phyloP scores from a whole-genome alignment of 2,329 filamentous ascomycete species.

The Diaporthe ampelina region DNA sequence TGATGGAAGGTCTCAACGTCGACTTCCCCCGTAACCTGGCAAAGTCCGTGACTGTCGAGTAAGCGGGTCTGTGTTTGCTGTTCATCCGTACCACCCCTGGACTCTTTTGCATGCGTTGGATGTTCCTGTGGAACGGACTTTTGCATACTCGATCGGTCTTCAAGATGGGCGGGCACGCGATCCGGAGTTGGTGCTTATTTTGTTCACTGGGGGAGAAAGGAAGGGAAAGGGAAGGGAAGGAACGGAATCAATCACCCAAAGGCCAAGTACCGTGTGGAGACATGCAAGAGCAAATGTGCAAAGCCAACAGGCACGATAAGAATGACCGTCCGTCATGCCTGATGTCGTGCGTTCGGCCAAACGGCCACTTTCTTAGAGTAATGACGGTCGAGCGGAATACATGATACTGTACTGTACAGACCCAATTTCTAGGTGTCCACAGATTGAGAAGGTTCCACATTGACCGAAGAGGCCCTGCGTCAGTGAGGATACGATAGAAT shows the following conservation, averaged over 20 bases:
- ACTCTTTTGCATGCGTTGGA: constrained; percentile 24
- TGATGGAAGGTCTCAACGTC: constrained; percentile 95
- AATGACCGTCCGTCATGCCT: not conserved
- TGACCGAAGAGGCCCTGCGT: too few relatives aligned
- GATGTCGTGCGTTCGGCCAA: not conserved
- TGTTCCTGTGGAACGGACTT: constrained; percentile 4
- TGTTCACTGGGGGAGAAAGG: not conserved
- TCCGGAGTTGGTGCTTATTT: constrained; percentile 26
- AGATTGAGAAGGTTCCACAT: constrained; percentile 2
- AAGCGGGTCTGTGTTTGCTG: constrained; percentile 55
- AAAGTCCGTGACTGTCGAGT: constrained; percentile 99
- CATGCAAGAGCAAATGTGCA: not conserved
- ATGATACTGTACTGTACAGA: constrained; percentile 9
- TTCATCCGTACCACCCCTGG: constrained; percentile 1
- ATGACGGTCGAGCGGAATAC: not conserved
- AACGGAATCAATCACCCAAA: constrained; percentile 4
- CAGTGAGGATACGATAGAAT: too few relatives aligned
- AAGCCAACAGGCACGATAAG: not conserved
- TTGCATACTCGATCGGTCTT: constrained; percentile 33
- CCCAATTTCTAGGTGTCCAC: not conserved
- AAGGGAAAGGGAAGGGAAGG: not conserved
- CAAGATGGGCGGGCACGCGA: constrained; percentile 23
- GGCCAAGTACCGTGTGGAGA: not conserved
- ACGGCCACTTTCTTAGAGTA: not conserved
- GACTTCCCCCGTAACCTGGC: constrained; percentile 99